phyloP scores from a whole-genome alignment of 2,329 filamentous ascomycete species.

The Chaetomiaceae sp. region DNA sequence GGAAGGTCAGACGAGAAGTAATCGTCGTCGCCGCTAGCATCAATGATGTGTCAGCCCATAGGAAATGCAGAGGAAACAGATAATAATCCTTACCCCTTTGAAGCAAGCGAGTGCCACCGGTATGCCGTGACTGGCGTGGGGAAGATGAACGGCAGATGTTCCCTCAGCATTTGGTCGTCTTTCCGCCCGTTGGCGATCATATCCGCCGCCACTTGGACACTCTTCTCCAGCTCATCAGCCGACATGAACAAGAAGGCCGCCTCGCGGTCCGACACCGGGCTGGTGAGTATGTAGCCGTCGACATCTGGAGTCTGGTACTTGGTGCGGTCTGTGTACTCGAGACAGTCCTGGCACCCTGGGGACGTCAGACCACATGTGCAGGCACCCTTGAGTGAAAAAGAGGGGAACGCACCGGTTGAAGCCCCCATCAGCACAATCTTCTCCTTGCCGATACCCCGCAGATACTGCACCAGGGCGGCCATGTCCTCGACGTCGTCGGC shows the following conservation, averaged over 20 bases:
- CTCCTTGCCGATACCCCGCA: slow-evolving; percentile 38
- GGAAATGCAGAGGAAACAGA: neutral
- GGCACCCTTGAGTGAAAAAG: too few relatives aligned
- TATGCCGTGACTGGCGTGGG: slow-evolving; percentile 47
- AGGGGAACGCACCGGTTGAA: slow-evolving; percentile 43
- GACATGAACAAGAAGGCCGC: slow-evolving; percentile 36
- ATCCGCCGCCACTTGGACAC: slow-evolving; percentile 46
- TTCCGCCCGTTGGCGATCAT: slow-evolving; percentile 53
- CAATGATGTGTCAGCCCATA: neutral
- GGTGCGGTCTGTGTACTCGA: slow-evolving; percentile 43
- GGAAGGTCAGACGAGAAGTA: slow-evolving; percentile 76
- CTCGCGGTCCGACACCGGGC: slow-evolving; percentile 73
- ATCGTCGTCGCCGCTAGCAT: slow-evolving; percentile 66
- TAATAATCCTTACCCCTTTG: slow-evolving; percentile 43
- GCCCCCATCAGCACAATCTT: slow-evolving; percentile 54
- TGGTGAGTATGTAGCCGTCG: slow-evolving; percentile 74
- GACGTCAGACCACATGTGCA: neutral
- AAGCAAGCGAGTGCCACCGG: slow-evolving; percentile 47
- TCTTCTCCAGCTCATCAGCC: slow-evolving; percentile 36
- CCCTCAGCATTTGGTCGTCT: slow-evolving; percentile 51
- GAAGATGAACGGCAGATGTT: slow-evolving; percentile 36
- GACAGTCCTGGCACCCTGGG: slow-evolving; percentile 48
- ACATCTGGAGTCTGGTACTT: slow-evolving; percentile 34
- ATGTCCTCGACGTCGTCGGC: slow-evolving; percentile 52
- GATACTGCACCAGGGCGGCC: slow-evolving; percentile 49